Evolutionary conservation across 2,329 filamentous ascomycete genomes (phyloP), one percentile per base, ranked within the genome.

Genomic region (Colletotrichum aenigma): DNA sequence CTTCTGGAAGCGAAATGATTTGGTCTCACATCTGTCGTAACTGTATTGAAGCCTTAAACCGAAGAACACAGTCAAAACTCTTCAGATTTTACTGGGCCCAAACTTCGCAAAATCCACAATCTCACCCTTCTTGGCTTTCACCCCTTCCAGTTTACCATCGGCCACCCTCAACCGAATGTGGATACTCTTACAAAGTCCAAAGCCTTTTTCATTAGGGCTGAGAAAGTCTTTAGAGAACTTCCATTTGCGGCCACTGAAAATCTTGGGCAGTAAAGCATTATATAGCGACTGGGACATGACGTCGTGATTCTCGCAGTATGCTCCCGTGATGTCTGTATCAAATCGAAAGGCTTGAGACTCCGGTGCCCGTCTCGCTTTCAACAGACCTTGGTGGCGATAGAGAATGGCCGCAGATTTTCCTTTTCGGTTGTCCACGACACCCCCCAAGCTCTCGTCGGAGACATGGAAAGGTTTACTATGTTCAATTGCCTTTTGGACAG

Each of bases 191-290:
- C 38, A 21, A 48, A 2, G 5, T 21, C 43, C 10, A n/a, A 6
- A 48, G 0, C 6, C 43, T 7, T 48, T 21, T 4, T 12, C 9
- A 7, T 0, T 12, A 18, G 0, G 43, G 1, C 3, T 2, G 9
- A 48, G 18, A 48, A 21, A 2, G 18, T 7, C 43, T 48, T 21
- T 48, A 2, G 43, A 48, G 18, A 48, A 12, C 43, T 48, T 48
- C 43, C 18, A 48, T 48, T 48, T 48, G 43, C 18, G 43, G 6
- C 43, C 18, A 21, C 9, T 21, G 43, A 21, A n/a, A 48, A 48
- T 48, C 43, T 48, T 48, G 18, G 43, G 43, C 43, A 48, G 43
- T 3, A 48, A 21, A 48, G 18, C 18, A 12, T n/a, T 12, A 0
- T 21, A 48, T 12, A 48, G 12, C 2, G 18, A 12, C 43, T 48